These are phyloP conservation scores for Arctium minus DNA, from an alignment of 129 eudicot species.

Conservation along the genomic window DNA sequence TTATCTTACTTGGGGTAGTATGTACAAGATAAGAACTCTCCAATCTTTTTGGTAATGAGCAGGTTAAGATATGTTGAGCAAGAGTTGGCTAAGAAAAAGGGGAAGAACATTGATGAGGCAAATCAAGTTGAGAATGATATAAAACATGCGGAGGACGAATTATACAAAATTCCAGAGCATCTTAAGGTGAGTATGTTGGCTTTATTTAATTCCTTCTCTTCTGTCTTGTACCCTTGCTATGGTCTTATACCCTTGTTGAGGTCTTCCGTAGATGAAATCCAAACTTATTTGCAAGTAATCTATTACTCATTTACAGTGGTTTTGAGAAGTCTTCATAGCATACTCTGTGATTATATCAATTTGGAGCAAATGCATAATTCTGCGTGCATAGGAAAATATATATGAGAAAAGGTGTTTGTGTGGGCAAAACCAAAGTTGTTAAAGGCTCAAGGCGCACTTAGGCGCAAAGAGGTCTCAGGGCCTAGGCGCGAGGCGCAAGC, in stretches of 20 bases:
- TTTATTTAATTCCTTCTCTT: neutral
- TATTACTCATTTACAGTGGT: neutral
- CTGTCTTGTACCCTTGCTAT: neutral
- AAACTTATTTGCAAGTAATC: neutral
- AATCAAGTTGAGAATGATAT: conserved; percentile 80
- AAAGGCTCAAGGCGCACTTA: too few species aligned
- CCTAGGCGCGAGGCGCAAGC: too few species aligned
- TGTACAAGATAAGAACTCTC: neutral
- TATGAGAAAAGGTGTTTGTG: neutral
- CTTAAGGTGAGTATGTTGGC: conserved; percentile 58
- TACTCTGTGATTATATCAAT: neutral
- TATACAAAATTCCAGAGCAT: conserved; percentile 92
- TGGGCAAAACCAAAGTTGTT: too few species aligned
- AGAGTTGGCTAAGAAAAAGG: conserved; percentile 95
- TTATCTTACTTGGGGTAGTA: neutral
- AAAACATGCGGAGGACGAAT: conserved; percentile 76
- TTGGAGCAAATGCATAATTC: neutral
- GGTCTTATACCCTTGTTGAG: neutral
- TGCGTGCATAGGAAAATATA: neutral
- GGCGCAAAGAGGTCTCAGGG: too few species aligned
- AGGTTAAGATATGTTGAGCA: conserved; percentile 93
- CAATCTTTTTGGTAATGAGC: conserved; percentile 14
- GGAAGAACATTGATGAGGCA: conserved; percentile 56
- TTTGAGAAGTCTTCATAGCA: neutral
- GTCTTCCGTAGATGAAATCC: neutral